Percentiles rank a stretch among this genome's conserved stretches.
phyloP scores from a whole-genome alignment of 495 filamentous ascomycete genomes.

The Aspergillus avenaceus region DNA sequence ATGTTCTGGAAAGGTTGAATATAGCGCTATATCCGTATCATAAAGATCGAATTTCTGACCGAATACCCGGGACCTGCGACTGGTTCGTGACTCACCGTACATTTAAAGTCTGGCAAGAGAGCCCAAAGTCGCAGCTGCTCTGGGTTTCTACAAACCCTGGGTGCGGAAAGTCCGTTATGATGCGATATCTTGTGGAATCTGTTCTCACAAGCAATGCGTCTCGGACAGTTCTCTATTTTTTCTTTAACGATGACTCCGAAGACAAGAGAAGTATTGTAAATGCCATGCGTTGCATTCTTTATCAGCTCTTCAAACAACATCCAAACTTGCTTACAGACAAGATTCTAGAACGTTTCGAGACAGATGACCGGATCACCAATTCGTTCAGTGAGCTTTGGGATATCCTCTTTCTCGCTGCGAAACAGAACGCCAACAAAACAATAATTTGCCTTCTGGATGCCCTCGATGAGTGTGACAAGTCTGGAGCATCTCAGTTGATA shows the following conservation, averaged over 20 bases:
- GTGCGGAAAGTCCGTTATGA: slow-evolving; percentile 52
- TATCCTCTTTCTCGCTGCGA: slow-evolving; percentile 28
- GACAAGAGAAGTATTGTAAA: slow-evolving; percentile 35
- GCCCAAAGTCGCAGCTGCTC: slow-evolving; percentile 21
- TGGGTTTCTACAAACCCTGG: slow-evolving; percentile 53
- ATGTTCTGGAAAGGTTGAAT: too few relatives aligned
- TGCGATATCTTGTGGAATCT: slow-evolving; percentile 40
- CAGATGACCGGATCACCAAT: slow-evolving; percentile 24
- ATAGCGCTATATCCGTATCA: too few relatives aligned
- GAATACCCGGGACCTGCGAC: slow-evolving; percentile 28
- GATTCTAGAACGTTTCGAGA: slow-evolving; percentile 24
- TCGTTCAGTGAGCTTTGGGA: slow-evolving; percentile 38
- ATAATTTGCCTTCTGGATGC: slow-evolving; percentile 50
- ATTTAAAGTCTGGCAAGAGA: slow-evolving; percentile 15
- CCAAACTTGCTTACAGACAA: slow-evolving; percentile 23
- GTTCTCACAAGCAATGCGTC: slow-evolving; percentile 1
- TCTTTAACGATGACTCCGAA: slow-evolving; percentile 52
- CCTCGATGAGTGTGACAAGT: slow-evolving; percentile 32
- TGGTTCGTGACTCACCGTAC: slow-evolving; percentile 25
- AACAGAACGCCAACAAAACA: slow-evolving; percentile 34
- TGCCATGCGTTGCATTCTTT: slow-evolving; percentile 43
- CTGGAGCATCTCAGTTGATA: slow-evolving; percentile 12
- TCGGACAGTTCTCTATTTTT: slow-evolving; percentile 45
- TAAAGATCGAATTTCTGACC: slow-evolving; percentile 35
- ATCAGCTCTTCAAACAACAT: slow-evolving; percentile 40